Evolutionary conservation across 306 rosid genomes (phyloP).

Genomic region (Malus fusca): DNA sequence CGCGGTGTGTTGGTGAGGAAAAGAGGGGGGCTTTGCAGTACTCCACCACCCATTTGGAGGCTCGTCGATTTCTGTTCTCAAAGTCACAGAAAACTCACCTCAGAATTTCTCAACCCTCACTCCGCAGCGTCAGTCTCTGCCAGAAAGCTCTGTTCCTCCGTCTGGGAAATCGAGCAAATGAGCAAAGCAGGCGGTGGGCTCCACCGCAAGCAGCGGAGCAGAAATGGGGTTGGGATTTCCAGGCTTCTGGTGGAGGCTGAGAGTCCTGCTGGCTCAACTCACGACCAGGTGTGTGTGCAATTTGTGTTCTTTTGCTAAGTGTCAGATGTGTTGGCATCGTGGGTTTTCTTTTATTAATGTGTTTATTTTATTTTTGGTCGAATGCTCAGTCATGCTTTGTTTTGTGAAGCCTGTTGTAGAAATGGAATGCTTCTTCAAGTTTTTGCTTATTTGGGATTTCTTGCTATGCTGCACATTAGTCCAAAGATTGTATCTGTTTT

Average conservation of each 20-base stretch:
- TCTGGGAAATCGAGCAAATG: constrained; percentile 60
- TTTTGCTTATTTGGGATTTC: constrained; percentile 9
- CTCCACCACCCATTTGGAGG: constrained; percentile 82
- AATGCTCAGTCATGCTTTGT: not conserved
- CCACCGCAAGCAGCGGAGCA: constrained; percentile 28
- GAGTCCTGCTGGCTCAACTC: constrained; percentile 23
- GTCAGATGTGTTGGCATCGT: not conserved
- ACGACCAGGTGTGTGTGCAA: constrained; percentile 32
- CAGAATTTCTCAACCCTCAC: constrained; percentile 42
- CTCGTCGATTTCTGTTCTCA: constrained; percentile 32
- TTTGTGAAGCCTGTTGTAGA: not conserved
- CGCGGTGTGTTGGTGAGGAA: constrained; percentile 35
- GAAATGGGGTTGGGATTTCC: constrained; percentile 14
- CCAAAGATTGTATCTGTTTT: not conserved
- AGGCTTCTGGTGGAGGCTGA: constrained; percentile 15
- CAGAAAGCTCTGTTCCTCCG: constrained; percentile 63
- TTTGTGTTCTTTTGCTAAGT: not conserved
- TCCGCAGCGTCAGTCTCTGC: constrained; percentile 43
- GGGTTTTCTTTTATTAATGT: not conserved
- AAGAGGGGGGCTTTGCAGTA: constrained; percentile 46
- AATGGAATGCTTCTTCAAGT: not conserved
- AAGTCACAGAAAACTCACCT: constrained; percentile 4
- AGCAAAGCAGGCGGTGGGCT: constrained; percentile 16
- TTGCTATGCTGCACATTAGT: not conserved
- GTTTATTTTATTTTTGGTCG: constrained; percentile 5